These are phyloP conservation scores for Mycena galericulata DNA, from an alignment of 768 basidiomycete genomes.

Conservation along the genomic window DNA sequence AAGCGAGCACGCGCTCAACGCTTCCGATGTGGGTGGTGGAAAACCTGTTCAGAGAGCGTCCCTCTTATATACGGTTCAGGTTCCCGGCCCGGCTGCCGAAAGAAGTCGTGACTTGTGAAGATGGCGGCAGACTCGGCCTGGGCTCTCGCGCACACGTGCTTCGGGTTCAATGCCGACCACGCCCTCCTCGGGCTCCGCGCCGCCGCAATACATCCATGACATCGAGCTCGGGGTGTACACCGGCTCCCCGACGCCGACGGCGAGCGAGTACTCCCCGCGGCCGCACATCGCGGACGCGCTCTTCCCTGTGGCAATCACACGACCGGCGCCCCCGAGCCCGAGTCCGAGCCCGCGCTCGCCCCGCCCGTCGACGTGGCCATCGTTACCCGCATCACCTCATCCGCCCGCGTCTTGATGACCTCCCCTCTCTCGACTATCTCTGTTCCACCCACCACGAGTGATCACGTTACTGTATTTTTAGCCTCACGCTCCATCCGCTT, in stretches of 20 bases:
- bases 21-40: no score
- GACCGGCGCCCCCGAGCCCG: not conserved
- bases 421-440: not conserved
- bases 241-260: not conserved
- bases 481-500: not conserved
- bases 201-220: conserved; percentile 10
- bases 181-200: not conserved
- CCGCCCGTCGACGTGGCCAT: conserved; percentile 1
- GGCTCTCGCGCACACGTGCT: no score
- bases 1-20: no score
- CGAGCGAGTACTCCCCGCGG: not conserved
- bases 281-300: conserved; percentile 1
- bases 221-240: conserved; percentile 2
- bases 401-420: not conserved
- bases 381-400: not conserved
- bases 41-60: no score
- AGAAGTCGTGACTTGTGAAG: no score
- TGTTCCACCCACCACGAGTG: not conserved
- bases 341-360: not conserved
- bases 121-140: no score
- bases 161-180: no score
- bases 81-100: no score
- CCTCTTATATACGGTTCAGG: no score
- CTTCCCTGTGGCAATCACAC: not conserved
- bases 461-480: not conserved